Percentiles rank a stretch among this genome's conserved stretches.
These are phyloP conservation scores for Trichophyton simii DNA, from an alignment of 2,329 filamentous ascomycete genomes.

Conservation along the genomic window DNA sequence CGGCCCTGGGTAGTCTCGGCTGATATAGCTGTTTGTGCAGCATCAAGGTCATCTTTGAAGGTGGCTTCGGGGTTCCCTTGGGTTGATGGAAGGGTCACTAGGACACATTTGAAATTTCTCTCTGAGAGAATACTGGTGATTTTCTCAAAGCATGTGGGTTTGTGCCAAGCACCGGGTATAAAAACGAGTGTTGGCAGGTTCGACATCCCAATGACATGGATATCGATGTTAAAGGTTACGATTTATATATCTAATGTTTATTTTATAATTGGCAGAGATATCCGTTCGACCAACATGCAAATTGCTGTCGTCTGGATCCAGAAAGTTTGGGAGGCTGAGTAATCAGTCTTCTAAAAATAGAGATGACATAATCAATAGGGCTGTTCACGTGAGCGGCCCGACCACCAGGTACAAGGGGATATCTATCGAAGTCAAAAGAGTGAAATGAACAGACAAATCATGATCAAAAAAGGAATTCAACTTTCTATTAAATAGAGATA, in stretches of 20 bases:
- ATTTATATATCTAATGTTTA: too few relatives aligned
- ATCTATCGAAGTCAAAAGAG: not conserved
- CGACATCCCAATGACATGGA: not conserved
- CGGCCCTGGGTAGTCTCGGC: not conserved
- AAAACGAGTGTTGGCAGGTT: not conserved
- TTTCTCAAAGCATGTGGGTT: not conserved
- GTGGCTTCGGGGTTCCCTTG: not conserved
- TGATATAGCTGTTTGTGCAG: not conserved
- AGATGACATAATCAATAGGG: not conserved
- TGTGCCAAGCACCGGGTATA: not conserved
- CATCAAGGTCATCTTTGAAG: not conserved
- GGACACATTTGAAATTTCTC: not conserved
- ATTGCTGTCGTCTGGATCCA: not conserved
- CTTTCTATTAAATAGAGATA: not conserved
- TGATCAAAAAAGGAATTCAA: not conserved
- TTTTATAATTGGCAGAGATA: too few relatives aligned
- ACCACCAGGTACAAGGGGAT: not conserved
- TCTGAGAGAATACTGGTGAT: not conserved
- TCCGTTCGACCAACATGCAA: too few relatives aligned
- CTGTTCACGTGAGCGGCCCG: not conserved
- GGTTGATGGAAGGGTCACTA: not conserved
- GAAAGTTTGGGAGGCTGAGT: not conserved
- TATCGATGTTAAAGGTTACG: too few relatives aligned
- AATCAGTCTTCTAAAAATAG: not conserved
- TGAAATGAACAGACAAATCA: not conserved